A percentile compares a stretch with the other conserved stretches of the same genome.
phyloP scores from a whole-genome alignment of 148 eudicot species.

The Silene latifolia region DNA sequence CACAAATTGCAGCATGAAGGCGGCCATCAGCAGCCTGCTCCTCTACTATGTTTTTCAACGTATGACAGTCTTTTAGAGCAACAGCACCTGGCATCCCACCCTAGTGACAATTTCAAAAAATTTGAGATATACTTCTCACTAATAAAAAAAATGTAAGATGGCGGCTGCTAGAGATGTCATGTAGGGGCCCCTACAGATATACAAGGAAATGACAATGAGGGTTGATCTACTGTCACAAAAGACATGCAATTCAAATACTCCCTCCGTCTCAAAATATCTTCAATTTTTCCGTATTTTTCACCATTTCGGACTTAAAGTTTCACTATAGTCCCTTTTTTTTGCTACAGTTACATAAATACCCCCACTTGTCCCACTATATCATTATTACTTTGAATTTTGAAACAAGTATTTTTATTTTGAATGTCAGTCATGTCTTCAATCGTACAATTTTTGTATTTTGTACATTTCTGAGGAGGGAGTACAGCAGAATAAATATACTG shows the following conservation, averaged over 20 bases:
- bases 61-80: conserved; percentile 51
- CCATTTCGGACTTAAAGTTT: too few species aligned
- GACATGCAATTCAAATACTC: neutral
- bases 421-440: too few species aligned
- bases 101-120: conserved; percentile 26
- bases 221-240: neutral
- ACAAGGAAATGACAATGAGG: neutral
- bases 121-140: neutral
- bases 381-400: too few species aligned
- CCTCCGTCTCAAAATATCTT: too few species aligned
- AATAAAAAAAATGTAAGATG: neutral
- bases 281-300: too few species aligned
- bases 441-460: too few species aligned
- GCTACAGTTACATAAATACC: too few species aligned
- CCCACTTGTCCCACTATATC: too few species aligned
- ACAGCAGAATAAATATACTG: too few species aligned
- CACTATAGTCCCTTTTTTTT: too few species aligned
- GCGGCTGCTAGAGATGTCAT: neutral
- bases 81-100: conserved; percentile 98
- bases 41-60: conserved; percentile 55
- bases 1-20: conserved; percentile 87
- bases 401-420: too few species aligned
- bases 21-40: conserved; percentile 85
- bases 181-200: neutral
- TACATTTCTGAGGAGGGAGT: too few species aligned